phyloP scores from a whole-genome alignment of 1,139 yeast genomes.

The Yamadazyma blattariae region DNA sequence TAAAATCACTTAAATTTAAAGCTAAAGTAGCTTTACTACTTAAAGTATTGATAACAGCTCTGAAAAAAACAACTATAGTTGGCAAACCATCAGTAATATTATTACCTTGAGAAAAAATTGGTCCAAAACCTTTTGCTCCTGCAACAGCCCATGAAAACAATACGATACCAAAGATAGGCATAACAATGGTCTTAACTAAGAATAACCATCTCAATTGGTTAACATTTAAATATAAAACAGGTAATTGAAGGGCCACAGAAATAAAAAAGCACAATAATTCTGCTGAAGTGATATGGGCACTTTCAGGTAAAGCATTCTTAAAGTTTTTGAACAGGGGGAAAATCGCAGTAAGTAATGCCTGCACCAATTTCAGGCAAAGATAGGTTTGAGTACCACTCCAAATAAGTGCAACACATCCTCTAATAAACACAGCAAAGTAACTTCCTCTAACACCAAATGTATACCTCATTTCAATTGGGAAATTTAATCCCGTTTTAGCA shows the following conservation, averaged over 20 bases:
- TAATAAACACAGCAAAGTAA: constrained; percentile 16
- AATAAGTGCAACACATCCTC: constrained; percentile 20
- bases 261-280: constrained; percentile 23
- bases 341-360: constrained; percentile 11
- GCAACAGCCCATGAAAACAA: constrained; percentile 18
- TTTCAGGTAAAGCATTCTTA: constrained; percentile 24
- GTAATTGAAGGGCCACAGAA: constrained; percentile 18
- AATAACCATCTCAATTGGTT: constrained; percentile 19
- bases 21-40: constrained; percentile 29
- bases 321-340: constrained; percentile 16
- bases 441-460: constrained; percentile 16
- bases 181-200: constrained; percentile 15
- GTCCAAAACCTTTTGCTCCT: constrained; percentile 22
- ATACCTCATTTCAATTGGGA: constrained; percentile 16
- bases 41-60: constrained; percentile 21
- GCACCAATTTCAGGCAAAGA: constrained; percentile 20
- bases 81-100: constrained; percentile 8
- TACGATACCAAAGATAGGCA: constrained; percentile 20
- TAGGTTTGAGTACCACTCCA: constrained; percentile 24
- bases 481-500: constrained; percentile 18
- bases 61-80: constrained; percentile 18
- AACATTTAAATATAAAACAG: constrained; percentile 17
- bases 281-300: constrained; percentile 19
- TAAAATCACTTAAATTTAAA: constrained; percentile 29
- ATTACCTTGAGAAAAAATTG: constrained; percentile 15